phyloP scores from a whole-genome alignment of 441 rosid genomes.

The Isatis lusitanica region DNA sequence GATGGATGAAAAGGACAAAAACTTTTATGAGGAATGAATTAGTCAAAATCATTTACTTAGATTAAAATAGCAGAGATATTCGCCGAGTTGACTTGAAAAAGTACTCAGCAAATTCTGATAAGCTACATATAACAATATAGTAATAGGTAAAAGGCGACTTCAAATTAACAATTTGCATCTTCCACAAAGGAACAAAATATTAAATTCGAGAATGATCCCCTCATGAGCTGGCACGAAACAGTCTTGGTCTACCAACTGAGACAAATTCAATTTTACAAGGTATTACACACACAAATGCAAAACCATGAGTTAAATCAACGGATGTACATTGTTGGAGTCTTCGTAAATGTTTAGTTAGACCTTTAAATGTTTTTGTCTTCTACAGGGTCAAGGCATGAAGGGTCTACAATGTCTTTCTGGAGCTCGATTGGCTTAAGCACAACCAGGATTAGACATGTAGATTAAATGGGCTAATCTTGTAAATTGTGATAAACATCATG shows the following conservation, averaged over 20 bases:
- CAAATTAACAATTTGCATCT: background rate
- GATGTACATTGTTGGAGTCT: conserved; percentile 26
- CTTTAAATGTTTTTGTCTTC: conserved; percentile 28
- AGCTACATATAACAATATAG: background rate
- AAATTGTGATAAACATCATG: background rate
- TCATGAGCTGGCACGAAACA: conserved; percentile 30
- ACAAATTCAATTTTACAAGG: conserved; percentile 22
- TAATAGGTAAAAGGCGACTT: background rate
- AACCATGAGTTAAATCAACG: conserved; percentile 19
- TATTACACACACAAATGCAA: background rate
- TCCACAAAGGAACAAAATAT: conserved; percentile 28
- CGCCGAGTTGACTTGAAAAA: conserved; percentile 4
- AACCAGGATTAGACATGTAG: conserved; percentile 12
- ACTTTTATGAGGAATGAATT: background rate
- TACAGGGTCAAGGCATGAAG: conserved; percentile 15
- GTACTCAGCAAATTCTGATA: background rate
- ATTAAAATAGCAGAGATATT: background rate
- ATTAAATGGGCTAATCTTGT: conserved; percentile 13
- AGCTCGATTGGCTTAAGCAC: conserved; percentile 10
- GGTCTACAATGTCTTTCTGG: conserved; percentile 8
- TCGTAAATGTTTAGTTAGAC: conserved; percentile 5
- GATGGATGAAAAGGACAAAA: conserved; percentile 3
- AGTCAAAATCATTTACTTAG: conserved; percentile 9
- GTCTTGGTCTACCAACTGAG: conserved; percentile 19
- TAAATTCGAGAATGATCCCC: conserved; percentile 27